phyloP scores from a whole-genome alignment of 2,329 filamentous ascomycete species.

The Curvularia verruculosa region DNA sequence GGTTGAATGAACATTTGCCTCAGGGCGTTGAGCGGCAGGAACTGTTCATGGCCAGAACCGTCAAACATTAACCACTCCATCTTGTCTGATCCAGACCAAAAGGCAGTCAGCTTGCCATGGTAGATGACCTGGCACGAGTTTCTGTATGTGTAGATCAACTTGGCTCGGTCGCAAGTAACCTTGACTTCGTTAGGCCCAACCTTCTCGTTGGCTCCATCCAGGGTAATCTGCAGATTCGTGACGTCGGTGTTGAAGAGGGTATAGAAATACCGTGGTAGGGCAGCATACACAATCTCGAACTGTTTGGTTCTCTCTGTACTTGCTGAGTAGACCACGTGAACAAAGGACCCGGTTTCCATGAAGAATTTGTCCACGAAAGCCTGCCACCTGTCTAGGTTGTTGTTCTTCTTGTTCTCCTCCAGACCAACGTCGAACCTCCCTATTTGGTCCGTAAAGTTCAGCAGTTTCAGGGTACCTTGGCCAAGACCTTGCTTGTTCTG shows the following conservation, averaged over 20 bases:
- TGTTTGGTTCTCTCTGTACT: conserved; percentile 71
- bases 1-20: conserved; percentile 54
- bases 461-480: conserved; percentile 58
- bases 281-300: conserved; percentile 83
- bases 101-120: conserved; percentile 75
- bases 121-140: conserved; percentile 81
- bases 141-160: conserved; percentile 87
- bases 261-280: conserved; percentile 85
- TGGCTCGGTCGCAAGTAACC: conserved; percentile 77
- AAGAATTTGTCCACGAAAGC: conserved; percentile 83
- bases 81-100: conserved; percentile 77
- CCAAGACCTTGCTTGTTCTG: conserved; percentile 34
- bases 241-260: conserved; percentile 86
- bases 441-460: conserved; percentile 63
- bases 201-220: conserved; percentile 70
- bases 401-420: conserved; percentile 37
- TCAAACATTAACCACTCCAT: conserved; percentile 86
- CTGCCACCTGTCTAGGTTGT: conserved; percentile 79
- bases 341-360: conserved; percentile 74
- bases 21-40: conserved; percentile 71
- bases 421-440: conserved; percentile 56
- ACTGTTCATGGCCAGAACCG: conserved; percentile 79
- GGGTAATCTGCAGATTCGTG: conserved; percentile 80
- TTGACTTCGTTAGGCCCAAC: conserved; percentile 69
- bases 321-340: conserved; percentile 67